These are phyloP conservation scores for Xylaria multiplex DNA, from an alignment of 2,329 filamentous ascomycete species.

Conservation along the genomic window DNA sequence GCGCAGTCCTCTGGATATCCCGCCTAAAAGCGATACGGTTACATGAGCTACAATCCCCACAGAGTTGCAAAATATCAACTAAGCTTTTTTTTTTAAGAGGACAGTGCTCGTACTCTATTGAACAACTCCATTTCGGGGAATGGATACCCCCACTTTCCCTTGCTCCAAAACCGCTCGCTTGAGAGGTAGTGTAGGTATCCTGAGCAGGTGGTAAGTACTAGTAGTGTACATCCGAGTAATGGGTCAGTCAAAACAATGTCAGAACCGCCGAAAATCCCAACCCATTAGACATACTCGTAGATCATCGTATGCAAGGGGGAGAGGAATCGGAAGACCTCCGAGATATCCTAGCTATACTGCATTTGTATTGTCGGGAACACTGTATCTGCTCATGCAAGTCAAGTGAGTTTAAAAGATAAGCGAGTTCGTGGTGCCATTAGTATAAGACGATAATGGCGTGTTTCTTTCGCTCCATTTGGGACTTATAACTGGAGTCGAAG, in stretches of 20 bases:
- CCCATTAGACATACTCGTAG: not conserved
- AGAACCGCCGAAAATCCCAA: not conserved
- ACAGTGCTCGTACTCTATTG: not conserved
- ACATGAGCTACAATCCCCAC: not conserved
- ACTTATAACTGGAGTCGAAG: conserved; percentile 12
- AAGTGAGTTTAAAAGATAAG: conserved; percentile 24
- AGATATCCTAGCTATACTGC: not conserved
- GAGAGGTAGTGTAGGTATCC: no score
- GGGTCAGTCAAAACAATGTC: not conserved
- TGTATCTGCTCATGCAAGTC: conserved; percentile 14
- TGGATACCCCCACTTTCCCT: no score
- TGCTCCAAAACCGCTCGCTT: not conserved
- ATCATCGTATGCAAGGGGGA: not conserved
- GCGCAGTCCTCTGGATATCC: conserved; percentile 8
- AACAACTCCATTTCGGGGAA: not conserved
- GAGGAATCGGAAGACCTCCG: not conserved
- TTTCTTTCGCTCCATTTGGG: conserved; percentile 18
- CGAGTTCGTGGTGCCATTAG: conserved; percentile 25
- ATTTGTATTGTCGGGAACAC: not conserved
- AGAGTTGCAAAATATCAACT: not conserved
- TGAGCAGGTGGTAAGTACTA: no score
- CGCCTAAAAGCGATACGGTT: not conserved
- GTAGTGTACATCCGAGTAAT: no score
- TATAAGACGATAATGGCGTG: conserved; percentile 28
- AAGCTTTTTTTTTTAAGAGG: not conserved